These are phyloP conservation scores for Rhodotorula sp. DNA, from an alignment of 1,284 basidiomycete species.

Conservation along the genomic window DNA sequence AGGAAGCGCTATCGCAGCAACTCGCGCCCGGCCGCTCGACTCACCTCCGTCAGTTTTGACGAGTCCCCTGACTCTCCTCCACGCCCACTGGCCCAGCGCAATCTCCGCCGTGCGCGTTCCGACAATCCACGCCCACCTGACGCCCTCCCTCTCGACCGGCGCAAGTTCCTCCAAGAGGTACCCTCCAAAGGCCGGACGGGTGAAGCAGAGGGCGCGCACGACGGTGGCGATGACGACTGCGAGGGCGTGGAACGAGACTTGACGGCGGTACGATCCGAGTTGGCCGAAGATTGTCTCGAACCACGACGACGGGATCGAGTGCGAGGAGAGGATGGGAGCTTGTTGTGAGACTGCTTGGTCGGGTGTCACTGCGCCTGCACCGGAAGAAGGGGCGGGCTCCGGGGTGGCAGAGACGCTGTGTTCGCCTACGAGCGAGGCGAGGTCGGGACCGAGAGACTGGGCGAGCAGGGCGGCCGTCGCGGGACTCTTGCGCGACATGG, in stretches of 20 bases:
- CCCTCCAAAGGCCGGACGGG: conserved; percentile 17
- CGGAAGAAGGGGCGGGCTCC: neutral
- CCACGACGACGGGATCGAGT: neutral
- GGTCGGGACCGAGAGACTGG: conserved; percentile 12
- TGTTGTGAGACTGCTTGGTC: neutral
- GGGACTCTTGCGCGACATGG: conserved; percentile 1
- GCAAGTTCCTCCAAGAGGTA: conserved; percentile 37
- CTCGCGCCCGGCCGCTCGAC: neutral
- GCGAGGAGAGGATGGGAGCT: neutral
- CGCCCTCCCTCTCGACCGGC: conserved; percentile 39
- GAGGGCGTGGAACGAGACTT: conserved; percentile 5
- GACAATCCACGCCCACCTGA: conserved; percentile 36
- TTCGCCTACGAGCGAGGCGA: conserved; percentile 4
- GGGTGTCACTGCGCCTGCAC: neutral
- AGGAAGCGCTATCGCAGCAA: neutral
- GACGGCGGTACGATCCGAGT: conserved; percentile 7
- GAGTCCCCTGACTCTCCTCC: conserved; percentile 25
- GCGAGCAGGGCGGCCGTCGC: conserved; percentile 8
- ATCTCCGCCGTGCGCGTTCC: conserved; percentile 32
- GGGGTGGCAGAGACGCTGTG: neutral
- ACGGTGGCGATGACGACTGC: conserved; percentile 14
- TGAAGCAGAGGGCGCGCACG: conserved; percentile 13
- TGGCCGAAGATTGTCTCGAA: conserved; percentile 3
- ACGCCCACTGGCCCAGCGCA: conserved; percentile 24
- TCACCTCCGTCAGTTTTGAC: conserved; percentile 31